Base-by-base conservation (phyloP, 148 eudicot species). In the Linanthus parryae region DNA sequence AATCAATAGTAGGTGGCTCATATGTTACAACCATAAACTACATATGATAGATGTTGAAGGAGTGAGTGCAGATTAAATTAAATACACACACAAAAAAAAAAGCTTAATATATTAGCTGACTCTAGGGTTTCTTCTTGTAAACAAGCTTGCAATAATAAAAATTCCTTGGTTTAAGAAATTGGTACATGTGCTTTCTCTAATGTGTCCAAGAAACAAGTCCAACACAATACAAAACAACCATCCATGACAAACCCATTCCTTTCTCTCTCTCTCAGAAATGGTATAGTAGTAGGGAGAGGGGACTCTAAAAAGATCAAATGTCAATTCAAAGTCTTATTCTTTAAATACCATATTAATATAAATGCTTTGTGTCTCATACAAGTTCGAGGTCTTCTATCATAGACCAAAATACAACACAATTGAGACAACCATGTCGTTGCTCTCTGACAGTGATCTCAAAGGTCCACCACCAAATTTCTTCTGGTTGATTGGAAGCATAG, bases 151-250 rank as follows among this genome's bases (percentile, higher is more conserved):
- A 54, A 15, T 64, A 41, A 58, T 54, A 52, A 10, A 31, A 27
- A 51, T 47, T 13, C 7, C 59, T 42, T 30, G 25, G 34, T 39
- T 29, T 27, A 46, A 47, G 39, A 64, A 54, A 48, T 37, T 42
- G 43, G 25, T n/a, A 47, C 24, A 22, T 35, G 19, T 39, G 23
- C 46, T 49, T 42, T 33, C 51, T 36, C 54, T 20, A 47, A 48
- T 71, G 54, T 39, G 59, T 66, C 71, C 76, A 71, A 50, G 64
- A 38, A 44, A 66, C 60, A 59, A 66, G 55, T 66, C 65, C 65
- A 66, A 66, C 46, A 6, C 70, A 48, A 37, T 44, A 71, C 58
- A 56, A 35, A 48, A 62, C 76, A 71, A 71, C 53, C 26, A 63
- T 29, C 47, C 36, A 54, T 47, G 18, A 37, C 28, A 38, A 35